Percentiles rank a stretch among this genome's conserved stretches.
These are phyloP conservation scores for Hirsutella rhossiliensis DNA, from an alignment of 2,329 filamentous ascomycete species.

Conservation along the genomic window DNA sequence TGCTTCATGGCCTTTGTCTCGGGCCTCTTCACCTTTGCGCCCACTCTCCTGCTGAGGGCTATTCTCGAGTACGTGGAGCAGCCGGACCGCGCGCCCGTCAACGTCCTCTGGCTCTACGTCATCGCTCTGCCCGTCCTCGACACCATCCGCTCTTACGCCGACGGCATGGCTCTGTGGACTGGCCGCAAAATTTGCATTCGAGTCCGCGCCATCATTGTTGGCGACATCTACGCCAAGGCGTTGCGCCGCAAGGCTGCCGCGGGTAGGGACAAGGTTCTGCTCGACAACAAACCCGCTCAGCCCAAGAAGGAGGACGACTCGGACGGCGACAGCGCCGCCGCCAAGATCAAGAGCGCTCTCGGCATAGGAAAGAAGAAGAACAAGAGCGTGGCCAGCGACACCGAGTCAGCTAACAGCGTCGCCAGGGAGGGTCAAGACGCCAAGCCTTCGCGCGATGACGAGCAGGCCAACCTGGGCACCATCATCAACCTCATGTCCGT, in stretches of 20 bases:
- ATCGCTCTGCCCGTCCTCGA: conserved; percentile 80
- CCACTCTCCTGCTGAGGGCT: conserved; percentile 78
- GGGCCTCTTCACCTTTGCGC: conserved; percentile 78
- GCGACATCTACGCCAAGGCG: conserved; percentile 94
- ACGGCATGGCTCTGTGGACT: conserved; percentile 83
- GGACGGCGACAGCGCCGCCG: conserved; percentile 26
- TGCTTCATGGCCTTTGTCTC: conserved; percentile 68
- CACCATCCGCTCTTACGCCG: conserved; percentile 66
- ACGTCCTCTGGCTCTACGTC: conserved; percentile 93
- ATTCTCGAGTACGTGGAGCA: conserved; percentile 93
- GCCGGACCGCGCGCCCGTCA: conserved; percentile 60
- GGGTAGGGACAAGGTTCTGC: conserved; percentile 60
- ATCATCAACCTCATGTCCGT: conserved; percentile 99
- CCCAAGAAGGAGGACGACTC: conserved; percentile 21
- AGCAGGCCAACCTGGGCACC: conserved; percentile 87
- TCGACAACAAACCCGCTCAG: conserved; percentile 32
- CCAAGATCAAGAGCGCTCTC: conserved; percentile 42
- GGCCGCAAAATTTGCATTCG: conserved; percentile 91
- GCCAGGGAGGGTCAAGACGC: conserved; percentile 23
- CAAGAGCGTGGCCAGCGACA: conserved; percentile 23
- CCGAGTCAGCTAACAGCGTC: conserved; percentile 21
- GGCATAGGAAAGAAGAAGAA: conserved; percentile 49
- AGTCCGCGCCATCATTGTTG: conserved; percentile 86
- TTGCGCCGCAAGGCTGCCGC: conserved; percentile 81
- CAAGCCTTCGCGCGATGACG: conserved; percentile 33